Evolutionary conservation across 805 yeast species (phyloP).

Genomic region (Ogataea glucozyma): DNA sequence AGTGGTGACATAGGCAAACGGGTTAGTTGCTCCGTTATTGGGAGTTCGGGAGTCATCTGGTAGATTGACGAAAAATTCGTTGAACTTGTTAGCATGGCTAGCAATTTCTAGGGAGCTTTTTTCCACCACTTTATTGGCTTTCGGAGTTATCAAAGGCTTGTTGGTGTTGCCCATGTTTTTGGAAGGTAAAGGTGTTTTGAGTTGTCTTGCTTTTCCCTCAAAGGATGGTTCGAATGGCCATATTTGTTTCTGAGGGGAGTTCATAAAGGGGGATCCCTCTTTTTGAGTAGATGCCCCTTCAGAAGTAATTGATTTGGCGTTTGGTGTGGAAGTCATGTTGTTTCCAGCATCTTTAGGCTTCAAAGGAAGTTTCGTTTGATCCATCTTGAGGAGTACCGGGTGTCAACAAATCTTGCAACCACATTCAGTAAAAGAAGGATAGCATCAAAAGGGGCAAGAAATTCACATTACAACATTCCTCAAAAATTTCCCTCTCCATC

Average conservation of each 20-base stretch:
- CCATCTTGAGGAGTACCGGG: neutral
- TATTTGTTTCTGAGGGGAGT: neutral
- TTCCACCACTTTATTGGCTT: constrained; percentile 19
- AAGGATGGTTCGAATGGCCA: neutral
- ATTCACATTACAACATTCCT: too few species aligned
- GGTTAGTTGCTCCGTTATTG: constrained; percentile 7
- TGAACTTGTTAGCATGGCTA: constrained; percentile 13
- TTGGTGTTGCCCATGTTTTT: constrained; percentile 5
- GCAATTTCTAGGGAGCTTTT: constrained; percentile 14
- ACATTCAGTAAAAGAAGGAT: neutral
- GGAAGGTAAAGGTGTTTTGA: constrained; percentile 15
- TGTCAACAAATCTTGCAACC: too few species aligned
- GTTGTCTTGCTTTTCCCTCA: constrained; percentile 3
- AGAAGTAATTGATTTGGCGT: neutral
- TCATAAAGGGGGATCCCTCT: neutral
- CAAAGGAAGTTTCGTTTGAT: neutral
- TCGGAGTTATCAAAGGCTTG: constrained; percentile 22
- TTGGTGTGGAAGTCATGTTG: constrained; percentile 6
- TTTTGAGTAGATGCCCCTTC: neutral
- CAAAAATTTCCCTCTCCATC: too few species aligned
- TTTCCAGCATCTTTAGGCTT: neutral
- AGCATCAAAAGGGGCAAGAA: constrained; percentile 6
- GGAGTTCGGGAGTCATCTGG: constrained; percentile 21
- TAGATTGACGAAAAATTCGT: constrained; percentile 14
- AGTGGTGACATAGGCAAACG: constrained; percentile 12